These are phyloP conservation scores for Gnomoniopsis sp. DNA, from an alignment of 2,329 filamentous ascomycete genomes.

Conservation along the genomic window DNA sequence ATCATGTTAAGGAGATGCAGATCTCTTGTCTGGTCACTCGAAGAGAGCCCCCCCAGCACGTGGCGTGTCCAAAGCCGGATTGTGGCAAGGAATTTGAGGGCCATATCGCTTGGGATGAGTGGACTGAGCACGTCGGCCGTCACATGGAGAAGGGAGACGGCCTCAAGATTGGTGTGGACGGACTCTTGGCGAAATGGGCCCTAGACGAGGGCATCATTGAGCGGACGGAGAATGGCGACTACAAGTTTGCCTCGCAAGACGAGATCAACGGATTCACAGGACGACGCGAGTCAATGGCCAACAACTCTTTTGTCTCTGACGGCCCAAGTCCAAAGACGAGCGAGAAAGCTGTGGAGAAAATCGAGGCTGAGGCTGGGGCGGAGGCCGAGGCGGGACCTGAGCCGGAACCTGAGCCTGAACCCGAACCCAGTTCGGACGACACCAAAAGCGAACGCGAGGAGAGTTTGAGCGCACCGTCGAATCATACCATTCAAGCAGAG, in stretches of 20 bases:
- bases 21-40: constrained; percentile 68
- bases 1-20: constrained; percentile 67
- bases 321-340: constrained; percentile 6
- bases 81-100: constrained; percentile 72
- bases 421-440: constrained; percentile 22
- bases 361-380: not conserved
- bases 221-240: constrained; percentile 51
- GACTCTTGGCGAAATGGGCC: constrained; percentile 58
- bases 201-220: constrained; percentile 63
- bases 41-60: constrained; percentile 66
- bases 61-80: constrained; percentile 67
- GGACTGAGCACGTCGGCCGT: constrained; percentile 87
- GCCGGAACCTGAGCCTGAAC: not conserved
- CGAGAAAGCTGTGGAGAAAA: not conserved
- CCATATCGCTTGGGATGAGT: constrained; percentile 76
- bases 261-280: constrained; percentile 25
- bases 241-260: constrained; percentile 47
- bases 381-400: not conserved
- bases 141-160: constrained; percentile 79
- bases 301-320: constrained; percentile 16
- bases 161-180: constrained; percentile 53
- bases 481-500: not conserved
- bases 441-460: constrained; percentile 16
- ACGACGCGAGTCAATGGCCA: constrained; percentile 20
- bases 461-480: not conserved